A percentile compares a stretch with the other conserved stretches of the same genome.
Conservation (phyloP, 768 basidiomycete genomes). For the Suillus hirtellus region DNA sequence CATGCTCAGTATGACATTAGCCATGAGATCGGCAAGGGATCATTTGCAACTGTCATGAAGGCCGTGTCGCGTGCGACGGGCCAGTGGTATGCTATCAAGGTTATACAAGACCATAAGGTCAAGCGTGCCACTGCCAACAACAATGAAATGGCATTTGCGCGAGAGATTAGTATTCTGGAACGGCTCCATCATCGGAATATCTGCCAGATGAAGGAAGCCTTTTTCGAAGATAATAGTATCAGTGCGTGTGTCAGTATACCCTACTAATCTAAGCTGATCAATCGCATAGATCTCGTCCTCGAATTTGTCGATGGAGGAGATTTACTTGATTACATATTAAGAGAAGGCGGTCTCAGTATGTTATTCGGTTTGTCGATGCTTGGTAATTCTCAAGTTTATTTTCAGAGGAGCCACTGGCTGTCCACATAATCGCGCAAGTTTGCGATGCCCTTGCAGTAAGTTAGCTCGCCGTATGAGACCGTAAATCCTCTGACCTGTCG, state of each 20-base stretch:
- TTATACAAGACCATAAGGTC: slow-evolving; percentile 61
- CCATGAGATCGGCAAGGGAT: slow-evolving; percentile 81
- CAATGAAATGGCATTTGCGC: slow-evolving; percentile 46
- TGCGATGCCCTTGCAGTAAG: slow-evolving; percentile 76
- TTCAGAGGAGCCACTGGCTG: slow-evolving; percentile 53
- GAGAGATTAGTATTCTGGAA: slow-evolving; percentile 81
- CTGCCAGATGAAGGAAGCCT: slow-evolving; percentile 76
- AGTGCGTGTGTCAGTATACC: slow-evolving; percentile 41
- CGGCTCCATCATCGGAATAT: slow-evolving; percentile 79
- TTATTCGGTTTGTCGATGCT: slow-evolving; percentile 10
- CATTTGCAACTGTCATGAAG: slow-evolving; percentile 89
- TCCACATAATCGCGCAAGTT: slow-evolving; percentile 78
- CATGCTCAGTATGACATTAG: slow-evolving; percentile 67
- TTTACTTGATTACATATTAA: slow-evolving; percentile 77
- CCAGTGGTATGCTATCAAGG: slow-evolving; percentile 83
- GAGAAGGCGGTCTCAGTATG: slow-evolving; percentile 60
- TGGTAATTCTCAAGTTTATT: slow-evolving; percentile 4
- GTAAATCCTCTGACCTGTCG: slow-evolving; percentile 10
- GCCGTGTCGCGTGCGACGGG: slow-evolving; percentile 74
- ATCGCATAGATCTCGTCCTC: slow-evolving; percentile 66
- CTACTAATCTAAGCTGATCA: slow-evolving; percentile 24
- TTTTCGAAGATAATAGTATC: slow-evolving; percentile 62
- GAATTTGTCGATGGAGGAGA: slow-evolving; percentile 90
- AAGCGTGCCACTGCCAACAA: slow-evolving; percentile 37
- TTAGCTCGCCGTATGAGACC: slow-evolving; percentile 4